Percentiles rank a stretch among this genome's conserved stretches.
These are phyloP conservation scores for Rhodotorula babjevae DNA, from an alignment of 768 basidiomycete species.

Conservation along the genomic window DNA sequence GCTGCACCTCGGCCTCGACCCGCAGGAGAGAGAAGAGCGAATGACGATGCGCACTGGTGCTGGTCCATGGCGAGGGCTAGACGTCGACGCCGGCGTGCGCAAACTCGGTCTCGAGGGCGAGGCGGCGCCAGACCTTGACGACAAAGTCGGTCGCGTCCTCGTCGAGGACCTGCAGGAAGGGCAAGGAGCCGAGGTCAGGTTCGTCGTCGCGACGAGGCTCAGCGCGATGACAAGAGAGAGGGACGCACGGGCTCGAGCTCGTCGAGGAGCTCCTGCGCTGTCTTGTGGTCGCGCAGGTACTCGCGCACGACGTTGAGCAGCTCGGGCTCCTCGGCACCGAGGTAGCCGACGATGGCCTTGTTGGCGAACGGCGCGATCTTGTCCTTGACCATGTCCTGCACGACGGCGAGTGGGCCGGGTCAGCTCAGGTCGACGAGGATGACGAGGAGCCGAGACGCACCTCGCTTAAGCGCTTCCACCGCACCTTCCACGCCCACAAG, in stretches of 20 bases:
- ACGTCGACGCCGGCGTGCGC: constrained; percentile 17
- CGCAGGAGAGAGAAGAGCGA: background rate
- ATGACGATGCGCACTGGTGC: background rate
- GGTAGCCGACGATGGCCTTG: constrained; percentile 41
- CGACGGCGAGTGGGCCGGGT: too few relatives aligned
- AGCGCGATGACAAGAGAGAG: too few relatives aligned
- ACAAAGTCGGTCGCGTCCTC: constrained; percentile 43
- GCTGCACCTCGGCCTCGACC: too few relatives aligned
- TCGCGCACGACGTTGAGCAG: constrained; percentile 41
- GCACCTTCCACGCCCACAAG: constrained; percentile 38
- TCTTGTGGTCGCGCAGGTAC: constrained; percentile 40
- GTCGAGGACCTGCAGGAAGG: constrained; percentile 38
- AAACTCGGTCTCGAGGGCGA: constrained; percentile 30
- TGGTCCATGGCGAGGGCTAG: background rate
- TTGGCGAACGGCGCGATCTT: constrained; percentile 39
- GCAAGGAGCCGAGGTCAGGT: too few relatives aligned
- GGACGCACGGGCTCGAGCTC: constrained; percentile 43
- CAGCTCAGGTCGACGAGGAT: background rate
- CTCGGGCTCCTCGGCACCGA: constrained; percentile 43
- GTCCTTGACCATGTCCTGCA: constrained; percentile 37
- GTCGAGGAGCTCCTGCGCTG: constrained; percentile 39
- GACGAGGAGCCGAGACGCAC: constrained; percentile 16
- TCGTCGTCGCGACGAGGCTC: too few relatives aligned
- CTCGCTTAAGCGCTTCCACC: constrained; percentile 39
- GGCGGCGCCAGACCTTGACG: constrained; percentile 35